A percentile compares a stretch with the other conserved stretches of the same genome.
These are phyloP conservation scores for Leucaena leucocephala DNA, from an alignment of 306 rosid genomes.

Conservation along the genomic window DNA sequence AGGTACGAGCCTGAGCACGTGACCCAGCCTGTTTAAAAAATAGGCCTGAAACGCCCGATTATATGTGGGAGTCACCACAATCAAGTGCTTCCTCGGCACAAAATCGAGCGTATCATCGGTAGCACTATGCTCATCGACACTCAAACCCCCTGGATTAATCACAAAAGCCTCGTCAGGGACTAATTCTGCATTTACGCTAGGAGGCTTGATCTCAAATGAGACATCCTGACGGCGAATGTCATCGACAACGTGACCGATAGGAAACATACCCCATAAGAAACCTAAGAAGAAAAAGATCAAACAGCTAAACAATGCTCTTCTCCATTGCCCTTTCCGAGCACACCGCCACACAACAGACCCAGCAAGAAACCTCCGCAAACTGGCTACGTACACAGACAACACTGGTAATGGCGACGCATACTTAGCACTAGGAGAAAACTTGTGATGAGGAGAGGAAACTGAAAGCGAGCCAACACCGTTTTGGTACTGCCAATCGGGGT, in stretches of 20 bases:
- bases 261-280: constrained; percentile 70
- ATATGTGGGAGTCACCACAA: constrained; percentile 88
- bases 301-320: constrained; percentile 56
- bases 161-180: constrained; percentile 26
- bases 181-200: constrained; percentile 49
- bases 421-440: constrained; percentile 53
- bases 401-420: constrained; percentile 55
- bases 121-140: constrained; percentile 25
- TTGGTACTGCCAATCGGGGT: constrained; percentile 57
- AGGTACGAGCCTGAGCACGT: constrained; percentile 75
- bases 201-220: constrained; percentile 64
- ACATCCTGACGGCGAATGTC: constrained; percentile 51
- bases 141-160: constrained; percentile 43
- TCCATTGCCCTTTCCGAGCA: constrained; percentile 64
- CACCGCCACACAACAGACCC: constrained; percentile 47
- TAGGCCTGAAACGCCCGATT: constrained; percentile 72
- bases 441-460: constrained; percentile 65
- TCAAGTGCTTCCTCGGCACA: constrained; percentile 77
- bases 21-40: constrained; percentile 76
- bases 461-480: constrained; percentile 60
- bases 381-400: constrained; percentile 33
- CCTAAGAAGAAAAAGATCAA: constrained; percentile 76
- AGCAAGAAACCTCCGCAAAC: constrained; percentile 49
- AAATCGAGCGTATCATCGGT: constrained; percentile 35
- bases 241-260: constrained; percentile 64